Evolutionary conservation across 192 early-diverging fungal species (phyloP).

Genomic region (Borealophlyctis nickersoniae): DNA sequence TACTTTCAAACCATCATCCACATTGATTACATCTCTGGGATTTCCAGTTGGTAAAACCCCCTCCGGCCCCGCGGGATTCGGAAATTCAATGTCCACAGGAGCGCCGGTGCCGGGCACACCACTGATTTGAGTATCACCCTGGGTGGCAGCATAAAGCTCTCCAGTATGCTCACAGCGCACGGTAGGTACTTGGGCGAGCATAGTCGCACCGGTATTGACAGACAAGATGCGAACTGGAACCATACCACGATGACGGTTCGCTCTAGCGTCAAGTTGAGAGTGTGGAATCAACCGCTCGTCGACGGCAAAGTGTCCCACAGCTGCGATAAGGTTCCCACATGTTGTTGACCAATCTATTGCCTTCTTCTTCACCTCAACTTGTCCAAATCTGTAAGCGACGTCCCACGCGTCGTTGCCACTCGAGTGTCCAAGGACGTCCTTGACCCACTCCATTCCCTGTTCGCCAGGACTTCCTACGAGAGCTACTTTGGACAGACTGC

Average conservation of each 20-base stretch:
- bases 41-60: constrained; percentile 6
- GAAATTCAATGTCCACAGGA: not conserved
- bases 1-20: too few relatives aligned
- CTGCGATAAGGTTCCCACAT: constrained; percentile 9
- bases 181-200: constrained; percentile 7
- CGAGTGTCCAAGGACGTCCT: too few relatives aligned
- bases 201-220: constrained; percentile 1
- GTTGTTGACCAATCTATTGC: constrained; percentile 3
- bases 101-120: constrained; percentile 9
- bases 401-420: too few relatives aligned
- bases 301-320: constrained; percentile 4
- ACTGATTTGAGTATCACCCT: constrained; percentile 4
- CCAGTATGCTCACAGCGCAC: too few relatives aligned
- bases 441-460: not conserved
- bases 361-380: constrained; percentile 5
- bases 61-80: not conserved
- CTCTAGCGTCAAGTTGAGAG: not conserved
- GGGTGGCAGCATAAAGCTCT: not conserved
- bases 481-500: constrained; percentile 8
- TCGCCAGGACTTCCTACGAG: not conserved
- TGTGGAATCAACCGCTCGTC: not conserved
- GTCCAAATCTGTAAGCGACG: constrained; percentile 8
- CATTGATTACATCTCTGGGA: not conserved
- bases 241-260: not conserved
- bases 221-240: constrained; percentile 5